Conservation (phyloP, 257 asterid genomes). For the Verbascum thapsus region DNA sequence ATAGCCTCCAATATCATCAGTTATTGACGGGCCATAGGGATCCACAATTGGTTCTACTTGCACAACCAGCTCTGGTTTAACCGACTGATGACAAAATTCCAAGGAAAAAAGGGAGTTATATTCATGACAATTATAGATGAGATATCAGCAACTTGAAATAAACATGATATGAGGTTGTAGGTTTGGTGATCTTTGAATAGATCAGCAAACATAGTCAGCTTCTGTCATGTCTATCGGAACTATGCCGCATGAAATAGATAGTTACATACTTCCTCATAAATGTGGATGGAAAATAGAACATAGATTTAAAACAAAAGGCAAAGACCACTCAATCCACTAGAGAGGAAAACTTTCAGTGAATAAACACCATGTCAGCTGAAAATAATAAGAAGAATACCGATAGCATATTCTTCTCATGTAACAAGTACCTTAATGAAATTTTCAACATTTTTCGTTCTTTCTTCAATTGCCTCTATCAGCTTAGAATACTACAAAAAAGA, state of each 20-base stretch:
- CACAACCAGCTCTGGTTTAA: constrained; percentile 76
- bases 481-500: constrained; percentile 57
- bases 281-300: constrained; percentile 6
- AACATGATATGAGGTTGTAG: constrained; percentile 1
- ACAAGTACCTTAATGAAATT: constrained; percentile 69
- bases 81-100: constrained; percentile 52
- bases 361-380: constrained; percentile 9
- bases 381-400: neutral
- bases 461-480: constrained; percentile 73
- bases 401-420: constrained; percentile 6
- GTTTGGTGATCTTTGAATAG: neutral
- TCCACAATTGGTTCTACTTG: constrained; percentile 76
- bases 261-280: constrained; percentile 10
- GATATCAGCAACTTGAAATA: constrained; percentile 24
- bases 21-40: constrained; percentile 88
- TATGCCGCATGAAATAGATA: constrained; percentile 5
- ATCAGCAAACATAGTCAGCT: constrained; percentile 10
- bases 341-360: neutral
- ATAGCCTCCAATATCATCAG: constrained; percentile 89
- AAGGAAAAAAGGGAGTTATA: constrained; percentile 27
- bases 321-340: constrained; percentile 18
- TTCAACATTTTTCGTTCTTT: constrained; percentile 69
- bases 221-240: neutral
- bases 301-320: constrained; percentile 13
- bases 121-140: constrained; percentile 22